Percentiles rank a stretch among this genome's conserved stretches.
phyloP scores from a whole-genome alignment of 31 red algal species.

The Bonnemaisonia californica region DNA sequence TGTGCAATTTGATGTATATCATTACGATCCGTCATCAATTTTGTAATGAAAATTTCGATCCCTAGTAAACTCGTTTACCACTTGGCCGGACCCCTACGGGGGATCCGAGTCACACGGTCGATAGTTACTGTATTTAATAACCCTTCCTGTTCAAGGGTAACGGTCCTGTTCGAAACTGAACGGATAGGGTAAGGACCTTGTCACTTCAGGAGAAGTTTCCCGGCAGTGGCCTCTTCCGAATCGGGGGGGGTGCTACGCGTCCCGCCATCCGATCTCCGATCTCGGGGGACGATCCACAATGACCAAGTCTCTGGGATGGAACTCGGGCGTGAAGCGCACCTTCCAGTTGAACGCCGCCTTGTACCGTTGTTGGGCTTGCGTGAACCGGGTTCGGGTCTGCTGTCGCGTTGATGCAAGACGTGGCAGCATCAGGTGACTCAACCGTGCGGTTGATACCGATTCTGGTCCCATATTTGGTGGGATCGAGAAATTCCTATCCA shows the following conservation, averaged over 20 bases:
- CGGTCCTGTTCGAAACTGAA: background rate
- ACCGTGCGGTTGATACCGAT: background rate
- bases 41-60: too few relatives aligned
- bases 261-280: background rate
- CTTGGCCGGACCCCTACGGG: too few relatives aligned
- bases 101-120: too few relatives aligned
- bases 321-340: too few relatives aligned
- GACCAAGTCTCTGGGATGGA: background rate
- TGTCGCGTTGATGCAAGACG: too few relatives aligned
- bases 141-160: constrained; percentile 5
- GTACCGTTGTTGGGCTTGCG: too few relatives aligned
- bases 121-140: background rate
- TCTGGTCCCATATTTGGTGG: background rate
- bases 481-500: background rate
- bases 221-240: background rate
- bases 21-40: too few relatives aligned
- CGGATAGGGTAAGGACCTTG: background rate
- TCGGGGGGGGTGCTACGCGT: background rate
- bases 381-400: too few relatives aligned
- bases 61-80: too few relatives aligned
- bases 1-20: too few relatives aligned
- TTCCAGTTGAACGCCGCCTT: too few relatives aligned
- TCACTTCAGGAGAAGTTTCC: constrained; percentile 3
- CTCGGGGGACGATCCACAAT: background rate
- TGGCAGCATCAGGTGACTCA: too few relatives aligned